Evolutionary conservation across 805 yeast species (phyloP).

Genomic region (Candida sithepensis): DNA sequence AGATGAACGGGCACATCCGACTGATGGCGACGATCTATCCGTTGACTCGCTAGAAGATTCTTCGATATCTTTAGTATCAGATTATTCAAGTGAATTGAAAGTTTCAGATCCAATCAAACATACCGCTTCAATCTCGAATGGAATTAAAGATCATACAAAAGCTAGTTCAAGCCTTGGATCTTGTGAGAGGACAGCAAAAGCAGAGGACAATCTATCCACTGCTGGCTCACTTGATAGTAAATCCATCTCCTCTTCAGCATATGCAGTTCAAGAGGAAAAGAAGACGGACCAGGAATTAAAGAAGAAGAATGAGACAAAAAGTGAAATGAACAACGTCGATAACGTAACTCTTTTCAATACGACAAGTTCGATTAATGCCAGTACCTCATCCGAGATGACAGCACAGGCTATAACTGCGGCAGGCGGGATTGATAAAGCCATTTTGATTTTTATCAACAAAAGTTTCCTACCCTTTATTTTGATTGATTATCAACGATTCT

Average conservation of each 20-base stretch:
- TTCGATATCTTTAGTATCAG: neutral
- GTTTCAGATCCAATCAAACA: neutral
- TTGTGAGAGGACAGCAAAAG: no score
- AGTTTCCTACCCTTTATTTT: constrained; percentile 10
- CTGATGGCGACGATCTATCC: no score
- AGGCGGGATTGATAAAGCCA: constrained; percentile 1
- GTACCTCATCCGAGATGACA: neutral
- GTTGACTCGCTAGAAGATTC: no score
- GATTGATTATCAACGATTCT: constrained; percentile 9
- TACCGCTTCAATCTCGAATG: no score
- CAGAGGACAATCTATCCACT: no score
- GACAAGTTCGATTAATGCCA: neutral
- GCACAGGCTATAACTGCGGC: neutral
- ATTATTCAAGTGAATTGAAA: neutral
- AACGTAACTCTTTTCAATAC: neutral
- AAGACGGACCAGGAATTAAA: neutral
- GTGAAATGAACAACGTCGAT: neutral
- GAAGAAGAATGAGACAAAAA: neutral
- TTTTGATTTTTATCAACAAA: constrained; percentile 4
- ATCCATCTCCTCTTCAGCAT: neutral
- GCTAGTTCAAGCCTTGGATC: no score
- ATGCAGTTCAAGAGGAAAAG: neutral
- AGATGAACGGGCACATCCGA: no score
- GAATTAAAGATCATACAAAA: no score
- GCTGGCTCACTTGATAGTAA: neutral